A percentile compares a stretch with the other conserved stretches of the same genome.
Evolutionary conservation across 139 green algal species (phyloP).

Genomic region (Tetratostichococcus sp.): DNA sequence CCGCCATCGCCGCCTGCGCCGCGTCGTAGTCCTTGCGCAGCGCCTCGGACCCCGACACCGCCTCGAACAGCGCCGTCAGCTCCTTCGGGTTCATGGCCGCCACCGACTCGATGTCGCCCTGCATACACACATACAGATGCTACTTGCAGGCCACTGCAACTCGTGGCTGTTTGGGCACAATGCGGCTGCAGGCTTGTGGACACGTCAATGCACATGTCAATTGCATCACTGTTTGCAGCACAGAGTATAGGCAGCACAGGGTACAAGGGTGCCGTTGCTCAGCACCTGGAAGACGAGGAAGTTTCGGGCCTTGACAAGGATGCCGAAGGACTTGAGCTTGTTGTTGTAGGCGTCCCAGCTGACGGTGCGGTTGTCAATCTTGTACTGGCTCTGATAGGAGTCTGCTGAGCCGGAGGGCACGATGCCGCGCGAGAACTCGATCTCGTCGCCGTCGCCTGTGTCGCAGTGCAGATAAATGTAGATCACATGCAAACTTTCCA

Average conservation of each 20-base stretch:
- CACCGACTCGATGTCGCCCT: constrained; percentile 96
- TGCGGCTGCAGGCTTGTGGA: too few relatives aligned
- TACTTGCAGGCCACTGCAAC: neutral
- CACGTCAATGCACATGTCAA: too few relatives aligned
- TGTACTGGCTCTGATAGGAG: constrained; percentile 61
- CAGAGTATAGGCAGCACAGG: neutral
- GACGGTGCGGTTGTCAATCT: constrained; percentile 66
- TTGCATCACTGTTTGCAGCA: too few relatives aligned
- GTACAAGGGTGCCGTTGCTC: neutral
- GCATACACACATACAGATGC: constrained; percentile 1
- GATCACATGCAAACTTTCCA: too few relatives aligned
- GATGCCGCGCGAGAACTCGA: constrained; percentile 77
- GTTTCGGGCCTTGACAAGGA: constrained; percentile 94
- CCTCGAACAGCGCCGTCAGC: constrained; percentile 89
- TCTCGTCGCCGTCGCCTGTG: constrained; percentile 49
- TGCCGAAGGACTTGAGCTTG: constrained; percentile 70
- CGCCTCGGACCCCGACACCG: constrained; percentile 72
- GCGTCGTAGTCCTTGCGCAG: constrained; percentile 70
- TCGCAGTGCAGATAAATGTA: constrained; percentile 79
- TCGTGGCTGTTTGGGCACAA: too few relatives aligned
- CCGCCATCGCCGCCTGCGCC: constrained; percentile 37
- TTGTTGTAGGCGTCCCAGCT: constrained; percentile 83
- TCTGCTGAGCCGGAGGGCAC: constrained; percentile 28
- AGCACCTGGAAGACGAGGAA: constrained; percentile 97
- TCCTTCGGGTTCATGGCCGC: constrained; percentile 74